Evolutionary conservation across 2,329 filamentous ascomycete species (phyloP), one percentile per base, ranked within the genome.

Genomic region (Alternaria sp.): DNA sequence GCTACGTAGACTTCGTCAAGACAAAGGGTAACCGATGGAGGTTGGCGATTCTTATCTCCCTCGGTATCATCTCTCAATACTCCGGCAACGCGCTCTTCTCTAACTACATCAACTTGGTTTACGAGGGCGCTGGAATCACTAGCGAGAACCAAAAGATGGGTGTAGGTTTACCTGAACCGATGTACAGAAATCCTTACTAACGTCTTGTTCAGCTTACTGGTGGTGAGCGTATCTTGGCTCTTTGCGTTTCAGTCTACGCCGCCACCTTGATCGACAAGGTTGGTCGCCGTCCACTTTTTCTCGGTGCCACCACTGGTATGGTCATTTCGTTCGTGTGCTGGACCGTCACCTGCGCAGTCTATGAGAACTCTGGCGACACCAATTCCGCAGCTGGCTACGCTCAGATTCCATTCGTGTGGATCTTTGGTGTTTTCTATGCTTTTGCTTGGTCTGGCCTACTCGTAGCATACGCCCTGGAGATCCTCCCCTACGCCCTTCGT

Each of bases 11-110:
- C 71, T 89, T 91, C 65, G 57, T 90, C 67, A 80, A 78, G 66
- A 90, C 89, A 32, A 84, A 81, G 68, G 88, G 88, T 36, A 90
- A 91, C 80, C 83, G 87, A 49, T 88, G 87, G 81, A 83, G 89
- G n/a, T 78, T 91, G 54, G 81, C 84, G 32, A 86, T 91, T 59
- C 81, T 90, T 43, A 75, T 90, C 52, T 89, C 87, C 0, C 82
- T 91, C 27, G 89, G 87, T 73, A 78, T 90, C 71, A 88, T 90
- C 71, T 90, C 87, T 3, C 88, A 90, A 77, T 91, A 89, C 77
- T 87, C 85, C 53, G 89, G 89, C 49, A 90, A 90, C 69, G 88
- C 86, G 16, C 78, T 91, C 2, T 86, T 90, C 74, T 87, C 84
- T 66, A 89, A 90, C 78, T 90, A 90, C 75, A 86, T 88, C 76